Base-by-base conservation (phyloP, 176 grass and related monocot genomes). In the Sorghum bicolor region DNA sequence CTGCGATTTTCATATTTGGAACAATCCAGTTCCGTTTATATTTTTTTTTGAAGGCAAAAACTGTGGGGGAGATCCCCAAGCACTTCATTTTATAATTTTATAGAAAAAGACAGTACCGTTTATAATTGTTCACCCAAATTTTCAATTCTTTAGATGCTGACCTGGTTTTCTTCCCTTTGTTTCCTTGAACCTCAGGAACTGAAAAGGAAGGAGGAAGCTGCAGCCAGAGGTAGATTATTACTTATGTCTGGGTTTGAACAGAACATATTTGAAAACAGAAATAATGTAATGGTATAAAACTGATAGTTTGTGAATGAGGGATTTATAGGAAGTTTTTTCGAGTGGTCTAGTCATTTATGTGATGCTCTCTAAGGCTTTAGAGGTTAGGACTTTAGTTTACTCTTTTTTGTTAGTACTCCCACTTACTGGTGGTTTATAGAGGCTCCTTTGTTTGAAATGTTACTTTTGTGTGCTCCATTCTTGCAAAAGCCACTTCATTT, bases 181-280 rank as follows among this genome's bases (percentile, higher is more conserved):
- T 30, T 72, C 24, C 40, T 5, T 87, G 69, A 34, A 9, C 77
- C 33, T 38, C 86, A 98, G 96, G 96, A 98, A 83, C 37, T 98
- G 70, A 95, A 95, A 96, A 92, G 89, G 71, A 92, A 80, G 79
- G 96, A 98, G 90, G 96, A 98, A 74, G 93, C 96, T 88, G 93
- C 91, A 73, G 74, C 83, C 64, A 85, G 91, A 88, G 93, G 96
- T 98, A 98, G 53, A 64, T 15, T 55, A 43, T 47, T 52, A 52
- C 45, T 70, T 77, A 14, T 69, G 44, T 72, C 64, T 80, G 4
- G 57, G 31, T 53, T 64, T 19, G 10, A 76, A 67, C 22, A 31
- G 76, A 57, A 22, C 73, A 82, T 1, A 62, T 34, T 70, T 64
- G 9, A 65, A 53, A 53, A 39, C 77, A 55, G 36, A 29, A 90